phyloP scores from a whole-genome alignment of 768 basidiomycete genomes.

The Lyophyllum semitale region DNA sequence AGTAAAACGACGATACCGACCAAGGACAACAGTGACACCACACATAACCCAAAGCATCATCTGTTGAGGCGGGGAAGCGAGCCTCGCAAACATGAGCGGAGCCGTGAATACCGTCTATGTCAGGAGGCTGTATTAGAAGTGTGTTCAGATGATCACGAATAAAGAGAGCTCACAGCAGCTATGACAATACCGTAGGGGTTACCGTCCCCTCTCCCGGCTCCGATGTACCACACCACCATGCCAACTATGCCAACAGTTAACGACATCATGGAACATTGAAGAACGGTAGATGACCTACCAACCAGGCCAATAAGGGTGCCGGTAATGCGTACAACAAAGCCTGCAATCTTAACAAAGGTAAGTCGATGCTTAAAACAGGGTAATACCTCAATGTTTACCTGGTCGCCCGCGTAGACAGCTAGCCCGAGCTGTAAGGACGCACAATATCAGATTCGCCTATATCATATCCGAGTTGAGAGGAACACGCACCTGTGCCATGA shows the following conservation, averaged over 20 bases:
- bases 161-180: conserved; percentile 32
- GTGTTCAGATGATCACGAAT: neutral
- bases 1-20: conserved; percentile 16
- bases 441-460: neutral
- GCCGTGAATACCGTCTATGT: conserved; percentile 33
- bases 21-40: conserved; percentile 40
- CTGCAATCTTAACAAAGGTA: conserved; percentile 28
- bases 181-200: conserved; percentile 44
- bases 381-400: conserved; percentile 22
- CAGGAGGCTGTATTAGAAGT: neutral
- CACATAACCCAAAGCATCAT: conserved; percentile 40
- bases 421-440: conserved; percentile 28
- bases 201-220: conserved; percentile 36
- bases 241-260: conserved; percentile 25
- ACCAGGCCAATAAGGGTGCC: conserved; percentile 38
- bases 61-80: conserved; percentile 34
- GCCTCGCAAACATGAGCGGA: conserved; percentile 36
- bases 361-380: neutral
- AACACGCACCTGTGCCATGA: conserved; percentile 41
- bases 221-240: conserved; percentile 46
- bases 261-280: neutral
- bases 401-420: conserved; percentile 46
- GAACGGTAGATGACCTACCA: conserved; percentile 19
- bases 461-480: neutral
- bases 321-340: conserved; percentile 32